These are phyloP conservation scores for Blumeriella jaapii DNA, from an alignment of 2,329 filamentous ascomycete species.

Conservation along the genomic window DNA sequence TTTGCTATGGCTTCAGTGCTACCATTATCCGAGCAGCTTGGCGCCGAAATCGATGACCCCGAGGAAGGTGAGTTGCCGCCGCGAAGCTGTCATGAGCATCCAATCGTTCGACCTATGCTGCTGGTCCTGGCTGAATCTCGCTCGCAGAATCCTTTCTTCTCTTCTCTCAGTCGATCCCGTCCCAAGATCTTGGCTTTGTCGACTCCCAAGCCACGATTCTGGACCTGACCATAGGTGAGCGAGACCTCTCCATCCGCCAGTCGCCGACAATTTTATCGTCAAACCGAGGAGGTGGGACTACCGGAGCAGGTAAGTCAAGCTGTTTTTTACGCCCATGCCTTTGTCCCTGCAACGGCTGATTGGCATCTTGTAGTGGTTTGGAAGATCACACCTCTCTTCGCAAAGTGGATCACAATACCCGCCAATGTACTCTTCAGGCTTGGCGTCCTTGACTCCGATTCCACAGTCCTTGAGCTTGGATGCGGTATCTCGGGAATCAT, in stretches of 20 bases:
- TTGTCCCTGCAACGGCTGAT: conserved; percentile 6
- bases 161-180: conserved; percentile 65
- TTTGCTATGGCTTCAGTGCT: conserved; percentile 22
- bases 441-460: conserved; percentile 39
- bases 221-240: conserved; percentile 54
- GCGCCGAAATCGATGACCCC: conserved; percentile 40
- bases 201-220: conserved; percentile 56
- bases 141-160: conserved; percentile 71
- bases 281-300: conserved; percentile 59
- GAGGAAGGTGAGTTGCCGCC: conserved; percentile 42
- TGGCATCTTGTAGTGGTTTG: conserved; percentile 56
- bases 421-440: conserved; percentile 50
- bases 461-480: conserved; percentile 69
- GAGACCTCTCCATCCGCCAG: conserved; percentile 68
- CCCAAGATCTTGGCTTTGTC: conserved; percentile 74
- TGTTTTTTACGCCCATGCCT: background rate
- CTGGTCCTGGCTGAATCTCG: conserved; percentile 5
- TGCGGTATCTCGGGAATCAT: conserved; percentile 78
- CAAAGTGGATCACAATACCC: conserved; percentile 60
- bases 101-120: background rate
- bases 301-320: conserved; percentile 47
- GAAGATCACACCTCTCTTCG: conserved; percentile 78
- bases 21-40: conserved; percentile 32
- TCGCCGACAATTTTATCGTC: conserved; percentile 75
- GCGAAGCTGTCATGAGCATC: background rate